A percentile compares a stretch with the other conserved stretches of the same genome.
Conservation (phyloP, 1,284 basidiomycete genomes). For the Microbotryum scabiosae region DNA sequence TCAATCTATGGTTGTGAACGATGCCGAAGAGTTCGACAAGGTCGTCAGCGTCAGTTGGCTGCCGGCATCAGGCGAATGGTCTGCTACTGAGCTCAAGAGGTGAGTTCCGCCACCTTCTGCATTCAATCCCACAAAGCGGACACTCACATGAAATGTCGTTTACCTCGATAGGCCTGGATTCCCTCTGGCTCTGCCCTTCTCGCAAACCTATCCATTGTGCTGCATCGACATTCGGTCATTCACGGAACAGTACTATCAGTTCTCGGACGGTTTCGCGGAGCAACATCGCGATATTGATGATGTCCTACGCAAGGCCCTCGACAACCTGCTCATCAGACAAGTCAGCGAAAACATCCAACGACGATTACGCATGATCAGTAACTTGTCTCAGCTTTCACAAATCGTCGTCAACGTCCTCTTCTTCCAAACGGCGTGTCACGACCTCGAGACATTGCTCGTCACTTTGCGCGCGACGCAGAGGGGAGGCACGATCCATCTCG, state of each 20-base stretch:
- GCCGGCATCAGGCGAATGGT: conserved; percentile 47
- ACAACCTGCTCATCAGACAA: conserved; percentile 70
- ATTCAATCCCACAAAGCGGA: too few species aligned
- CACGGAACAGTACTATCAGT: conserved; percentile 93
- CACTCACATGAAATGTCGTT: conserved; percentile 6
- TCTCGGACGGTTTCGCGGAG: conserved; percentile 87
- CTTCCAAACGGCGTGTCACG: conserved; percentile 74
- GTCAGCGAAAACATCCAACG: conserved; percentile 64
- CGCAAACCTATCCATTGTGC: conserved; percentile 85
- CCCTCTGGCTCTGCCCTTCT: conserved; percentile 82
- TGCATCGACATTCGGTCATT: conserved; percentile 93
- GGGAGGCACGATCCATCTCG: conserved; percentile 67
- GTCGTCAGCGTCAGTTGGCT: conserved; percentile 83
- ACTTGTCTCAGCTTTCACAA: conserved; percentile 88
- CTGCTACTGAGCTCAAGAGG: conserved; percentile 23
- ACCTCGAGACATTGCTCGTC: conserved; percentile 79
- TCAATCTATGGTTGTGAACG: conserved; percentile 78
- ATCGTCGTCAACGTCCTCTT: conserved; percentile 90
- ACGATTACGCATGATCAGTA: conserved; percentile 60
- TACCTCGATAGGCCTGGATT: conserved; percentile 51
- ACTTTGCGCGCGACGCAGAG: conserved; percentile 59
- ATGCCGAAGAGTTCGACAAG: conserved; percentile 60
- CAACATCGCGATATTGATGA: conserved; percentile 89
- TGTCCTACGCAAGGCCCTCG: conserved; percentile 83
- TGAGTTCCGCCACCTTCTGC: conserved; percentile 1